phyloP scores from a whole-genome alignment of 2,329 filamentous ascomycete species.

The Aulographum hederae region DNA sequence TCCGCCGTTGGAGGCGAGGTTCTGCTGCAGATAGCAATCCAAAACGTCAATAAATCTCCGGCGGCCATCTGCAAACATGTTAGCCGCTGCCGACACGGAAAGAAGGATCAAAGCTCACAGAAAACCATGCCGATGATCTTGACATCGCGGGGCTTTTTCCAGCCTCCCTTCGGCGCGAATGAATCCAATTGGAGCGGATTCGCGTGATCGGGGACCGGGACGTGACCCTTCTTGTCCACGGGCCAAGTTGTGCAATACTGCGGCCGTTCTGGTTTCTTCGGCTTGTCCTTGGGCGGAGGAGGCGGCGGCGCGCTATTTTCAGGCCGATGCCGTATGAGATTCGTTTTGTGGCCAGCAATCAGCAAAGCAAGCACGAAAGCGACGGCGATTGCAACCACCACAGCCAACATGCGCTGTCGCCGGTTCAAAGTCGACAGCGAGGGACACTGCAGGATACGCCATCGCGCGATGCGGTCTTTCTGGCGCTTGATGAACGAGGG shows the following conservation, averaged over 20 bases:
- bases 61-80: conserved; percentile 1
- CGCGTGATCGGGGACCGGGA: neutral
- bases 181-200: neutral
- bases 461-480: no score
- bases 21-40: conserved; percentile 5
- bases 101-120: neutral
- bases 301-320: no score
- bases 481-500: no score
- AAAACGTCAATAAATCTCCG: conserved; percentile 3
- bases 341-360: no score
- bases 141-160: conserved; percentile 4
- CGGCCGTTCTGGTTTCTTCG: neutral
- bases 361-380: no score
- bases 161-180: neutral
- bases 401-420: no score
- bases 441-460: no score
- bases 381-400: no score
- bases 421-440: no score
- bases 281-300: no score
- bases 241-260: neutral
- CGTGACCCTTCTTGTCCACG: neutral
- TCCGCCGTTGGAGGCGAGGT: conserved; percentile 4
- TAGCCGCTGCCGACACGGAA: neutral
- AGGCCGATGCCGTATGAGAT: no score
- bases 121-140: conserved; percentile 4